These are phyloP conservation scores for Pyropia haitanensis DNA, from an alignment of 23 red algal species.

Conservation along the genomic window DNA sequence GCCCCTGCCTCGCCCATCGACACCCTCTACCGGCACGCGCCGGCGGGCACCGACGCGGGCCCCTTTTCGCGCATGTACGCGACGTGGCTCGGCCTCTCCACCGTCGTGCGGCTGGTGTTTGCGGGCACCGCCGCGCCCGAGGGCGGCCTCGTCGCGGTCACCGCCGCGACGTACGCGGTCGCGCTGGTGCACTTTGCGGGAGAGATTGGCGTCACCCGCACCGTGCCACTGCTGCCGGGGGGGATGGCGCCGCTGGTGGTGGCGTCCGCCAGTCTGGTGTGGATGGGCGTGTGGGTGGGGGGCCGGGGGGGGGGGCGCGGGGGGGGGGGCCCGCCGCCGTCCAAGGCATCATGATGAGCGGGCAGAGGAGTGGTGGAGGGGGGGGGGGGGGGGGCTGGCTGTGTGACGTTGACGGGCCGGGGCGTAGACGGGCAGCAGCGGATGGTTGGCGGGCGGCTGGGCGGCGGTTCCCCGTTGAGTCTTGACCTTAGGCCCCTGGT, in stretches of 20 bases:
- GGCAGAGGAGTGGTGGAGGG: too few species aligned
- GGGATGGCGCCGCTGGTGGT: conserved; percentile 63
- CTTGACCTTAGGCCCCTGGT: too few species aligned
- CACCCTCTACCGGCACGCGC: conserved; percentile 38
- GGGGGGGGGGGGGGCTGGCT: too few species aligned
- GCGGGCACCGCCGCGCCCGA: conserved; percentile 9
- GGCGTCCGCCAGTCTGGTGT: conserved; percentile 20
- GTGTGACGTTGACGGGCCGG: too few species aligned
- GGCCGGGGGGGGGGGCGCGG: too few species aligned
- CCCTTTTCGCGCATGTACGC: conserved; percentile 64
- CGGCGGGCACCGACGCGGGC: conserved; percentile 9
- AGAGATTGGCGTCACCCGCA: conserved; percentile 61
- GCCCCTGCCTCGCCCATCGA: conserved; percentile 45
- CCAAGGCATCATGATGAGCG: too few species aligned
- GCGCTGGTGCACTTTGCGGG: conserved; percentile 57
- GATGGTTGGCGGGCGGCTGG: too few species aligned
- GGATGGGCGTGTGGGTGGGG: conserved; percentile 15
- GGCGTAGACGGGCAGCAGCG: too few species aligned
- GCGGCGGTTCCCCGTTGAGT: too few species aligned
- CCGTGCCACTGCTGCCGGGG: conserved; percentile 50
- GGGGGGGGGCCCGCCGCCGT: too few species aligned
- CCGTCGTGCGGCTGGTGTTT: conserved; percentile 30
- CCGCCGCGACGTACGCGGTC: conserved; percentile 48
- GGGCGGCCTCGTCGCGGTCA: conserved; percentile 19
- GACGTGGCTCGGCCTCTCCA: conserved; percentile 56